phyloP scores from a whole-genome alignment of 306 rosid genomes.

The Gynostemma pentaphyllum region DNA sequence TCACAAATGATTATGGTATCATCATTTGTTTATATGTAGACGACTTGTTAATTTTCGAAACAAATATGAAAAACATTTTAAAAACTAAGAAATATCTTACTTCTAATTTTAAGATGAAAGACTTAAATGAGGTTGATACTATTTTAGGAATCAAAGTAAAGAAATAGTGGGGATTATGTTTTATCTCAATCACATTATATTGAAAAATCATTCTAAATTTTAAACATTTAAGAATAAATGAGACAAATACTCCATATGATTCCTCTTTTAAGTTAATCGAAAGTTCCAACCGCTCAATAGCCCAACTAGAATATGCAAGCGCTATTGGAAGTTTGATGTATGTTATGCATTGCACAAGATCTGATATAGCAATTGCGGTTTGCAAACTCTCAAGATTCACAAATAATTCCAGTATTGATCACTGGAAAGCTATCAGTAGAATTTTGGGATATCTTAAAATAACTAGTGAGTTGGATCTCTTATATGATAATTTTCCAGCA shows the following conservation, averaged over 20 bases:
- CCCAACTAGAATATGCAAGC: not conserved
- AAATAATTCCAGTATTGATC: not conserved
- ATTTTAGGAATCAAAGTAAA: not conserved
- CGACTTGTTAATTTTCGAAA: not conserved
- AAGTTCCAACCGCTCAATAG: not conserved
- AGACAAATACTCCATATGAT: not conserved
- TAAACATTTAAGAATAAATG: not conserved
- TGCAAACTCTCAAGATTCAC: not conserved
- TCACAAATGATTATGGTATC: not conserved
- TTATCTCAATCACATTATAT: not conserved
- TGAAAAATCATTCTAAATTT: not conserved
- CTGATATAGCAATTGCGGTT: not conserved
- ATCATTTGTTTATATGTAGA: not conserved
- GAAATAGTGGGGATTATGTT: not conserved
- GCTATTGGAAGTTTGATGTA: not conserved
- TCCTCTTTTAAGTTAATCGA: not conserved
- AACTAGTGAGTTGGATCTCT: not conserved
- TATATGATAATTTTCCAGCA: not conserved
- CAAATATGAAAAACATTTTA: not conserved
- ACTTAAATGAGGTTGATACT: not conserved
- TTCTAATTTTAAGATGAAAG: not conserved
- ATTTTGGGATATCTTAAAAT: not conserved
- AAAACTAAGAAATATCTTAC: not conserved
- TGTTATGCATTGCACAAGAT: conserved; percentile 2
- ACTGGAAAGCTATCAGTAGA: not conserved